Evolutionary conservation across 192 early-diverging fungal species (phyloP).

Genomic region (Coemansia reversa): DNA sequence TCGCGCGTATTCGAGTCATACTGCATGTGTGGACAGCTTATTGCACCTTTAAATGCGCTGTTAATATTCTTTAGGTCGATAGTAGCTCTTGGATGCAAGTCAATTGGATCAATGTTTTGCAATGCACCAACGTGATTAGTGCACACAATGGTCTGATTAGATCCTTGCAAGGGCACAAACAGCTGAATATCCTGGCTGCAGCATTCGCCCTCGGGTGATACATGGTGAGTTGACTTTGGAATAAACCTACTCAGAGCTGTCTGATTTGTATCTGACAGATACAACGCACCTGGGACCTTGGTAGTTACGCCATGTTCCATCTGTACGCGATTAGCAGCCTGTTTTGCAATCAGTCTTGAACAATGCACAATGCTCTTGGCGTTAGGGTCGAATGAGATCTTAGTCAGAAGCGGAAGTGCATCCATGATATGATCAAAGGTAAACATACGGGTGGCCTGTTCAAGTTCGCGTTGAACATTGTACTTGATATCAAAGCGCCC

Average conservation of each 20-base stretch:
- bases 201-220: slow-evolving; percentile 65
- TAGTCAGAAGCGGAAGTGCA: slow-evolving; percentile 68
- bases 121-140: slow-evolving; percentile 69
- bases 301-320: slow-evolving; percentile 70
- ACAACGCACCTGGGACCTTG: slow-evolving; percentile 64
- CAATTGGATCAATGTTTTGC: slow-evolving; percentile 67
- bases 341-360: slow-evolving; percentile 63
- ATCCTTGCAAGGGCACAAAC: slow-evolving; percentile 60
- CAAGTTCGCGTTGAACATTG: slow-evolving; percentile 59
- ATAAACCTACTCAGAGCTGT: slow-evolving; percentile 66
- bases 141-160: slow-evolving; percentile 63
- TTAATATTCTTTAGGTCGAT: slow-evolving; percentile 65
- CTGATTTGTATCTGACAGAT: slow-evolving; percentile 68
- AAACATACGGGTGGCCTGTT: slow-evolving; percentile 67
- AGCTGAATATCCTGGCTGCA: slow-evolving; percentile 63
- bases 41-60: slow-evolving; percentile 61
- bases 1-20: slow-evolving; percentile 70
- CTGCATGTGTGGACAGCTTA: slow-evolving; percentile 68
- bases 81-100: slow-evolving; percentile 61
- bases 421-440: slow-evolving; percentile 73
- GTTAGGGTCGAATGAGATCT: slow-evolving; percentile 63
- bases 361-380: slow-evolving; percentile 60
- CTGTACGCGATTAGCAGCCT: slow-evolving; percentile 62
- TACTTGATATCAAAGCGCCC: slow-evolving; percentile 68
- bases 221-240: slow-evolving; percentile 55